phyloP scores from a whole-genome alignment of 768 basidiomycete genomes.

The Polyporus arcularius region DNA sequence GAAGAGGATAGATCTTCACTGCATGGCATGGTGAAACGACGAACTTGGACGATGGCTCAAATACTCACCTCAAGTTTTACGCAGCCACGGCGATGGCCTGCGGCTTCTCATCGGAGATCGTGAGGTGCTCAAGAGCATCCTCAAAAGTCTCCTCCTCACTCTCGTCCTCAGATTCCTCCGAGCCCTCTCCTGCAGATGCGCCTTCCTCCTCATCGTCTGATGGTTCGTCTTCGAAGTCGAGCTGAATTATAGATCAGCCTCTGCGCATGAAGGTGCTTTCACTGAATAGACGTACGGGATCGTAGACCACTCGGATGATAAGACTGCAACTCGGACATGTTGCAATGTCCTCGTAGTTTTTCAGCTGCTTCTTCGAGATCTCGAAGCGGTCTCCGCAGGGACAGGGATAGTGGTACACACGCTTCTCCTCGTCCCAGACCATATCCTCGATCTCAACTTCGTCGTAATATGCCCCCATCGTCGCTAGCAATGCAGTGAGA shows the following conservation, averaged over 20 bases:
- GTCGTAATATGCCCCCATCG: constrained; percentile 90
- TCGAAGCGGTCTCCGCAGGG: constrained; percentile 99
- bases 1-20: not conserved
- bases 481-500: not conserved
- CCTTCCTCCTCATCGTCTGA: constrained; percentile 40
- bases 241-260: constrained; percentile 39
- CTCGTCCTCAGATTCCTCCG: constrained; percentile 40
- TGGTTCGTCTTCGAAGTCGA: constrained; percentile 84
- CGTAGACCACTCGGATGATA: constrained; percentile 89
- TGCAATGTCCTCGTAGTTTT: constrained; percentile 90
- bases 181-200: constrained; percentile 29
- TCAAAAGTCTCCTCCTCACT: constrained; percentile 51
- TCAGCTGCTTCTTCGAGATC: constrained; percentile 82
- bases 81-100: constrained; percentile 25
- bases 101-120: constrained; percentile 41
- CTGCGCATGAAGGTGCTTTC: not conserved
- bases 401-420: constrained; percentile 94
- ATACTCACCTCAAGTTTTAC: constrained; percentile 17
- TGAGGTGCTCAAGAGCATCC: constrained; percentile 68
- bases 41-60: too few relatives aligned
- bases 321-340: constrained; percentile 96
- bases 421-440: constrained; percentile 80
- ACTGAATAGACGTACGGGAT: constrained; percentile 68
- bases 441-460: constrained; percentile 98
- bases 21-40: not conserved